Conservation (phyloP, 2,329 filamentous ascomycete species). For the Aspergillus costaricaensis region DNA sequence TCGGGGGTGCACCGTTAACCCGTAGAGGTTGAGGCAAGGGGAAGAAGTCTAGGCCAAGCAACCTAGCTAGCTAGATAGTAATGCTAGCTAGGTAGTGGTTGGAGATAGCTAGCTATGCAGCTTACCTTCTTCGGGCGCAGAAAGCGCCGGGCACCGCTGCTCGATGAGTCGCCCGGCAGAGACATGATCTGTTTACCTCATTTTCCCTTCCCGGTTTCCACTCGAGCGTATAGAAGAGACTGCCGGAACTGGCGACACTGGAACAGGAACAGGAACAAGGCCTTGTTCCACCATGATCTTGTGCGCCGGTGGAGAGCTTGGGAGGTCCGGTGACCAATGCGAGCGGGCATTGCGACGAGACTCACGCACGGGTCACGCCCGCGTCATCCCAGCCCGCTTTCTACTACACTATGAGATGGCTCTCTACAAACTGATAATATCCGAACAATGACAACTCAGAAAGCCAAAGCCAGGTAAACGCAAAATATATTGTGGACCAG, state of each 20-base stretch:
- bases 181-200: conserved; percentile 30
- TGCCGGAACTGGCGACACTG: neutral
- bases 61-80: neutral
- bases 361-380: conserved; percentile 2
- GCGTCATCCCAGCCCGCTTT: neutral
- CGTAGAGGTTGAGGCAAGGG: conserved; percentile 1
- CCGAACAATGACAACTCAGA: no score
- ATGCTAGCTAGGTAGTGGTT: neutral
- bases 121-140: conserved; percentile 38
- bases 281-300: neutral
- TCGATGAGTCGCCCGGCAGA: conserved; percentile 31
- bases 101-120: neutral
- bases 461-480: no score
- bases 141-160: conserved; percentile 31
- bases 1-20: neutral
- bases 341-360: neutral
- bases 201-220: conserved; percentile 14
- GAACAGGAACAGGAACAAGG: neutral
- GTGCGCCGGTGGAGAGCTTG: neutral
- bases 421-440: no score
- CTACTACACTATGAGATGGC: neutral
- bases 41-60: neutral
- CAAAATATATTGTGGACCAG: no score
- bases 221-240: neutral
- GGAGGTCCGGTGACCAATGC: neutral